These are phyloP conservation scores for Moesziomyces globuligerus DNA, from an alignment of 1,284 basidiomycete species.

Conservation along the genomic window DNA sequence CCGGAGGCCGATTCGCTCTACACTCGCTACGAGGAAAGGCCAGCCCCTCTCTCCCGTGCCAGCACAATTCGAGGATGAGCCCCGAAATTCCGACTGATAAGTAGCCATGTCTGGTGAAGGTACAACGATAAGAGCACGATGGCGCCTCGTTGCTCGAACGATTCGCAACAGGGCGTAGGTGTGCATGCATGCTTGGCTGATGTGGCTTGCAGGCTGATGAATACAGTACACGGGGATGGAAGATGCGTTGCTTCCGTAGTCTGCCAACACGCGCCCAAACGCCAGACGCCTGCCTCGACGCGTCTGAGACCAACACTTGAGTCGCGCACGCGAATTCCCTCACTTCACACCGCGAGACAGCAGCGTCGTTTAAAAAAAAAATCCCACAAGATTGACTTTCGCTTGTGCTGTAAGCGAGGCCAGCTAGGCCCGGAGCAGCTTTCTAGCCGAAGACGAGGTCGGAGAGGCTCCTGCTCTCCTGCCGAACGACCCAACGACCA, in stretches of 20 bases:
- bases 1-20: not conserved
- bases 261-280: too few relatives aligned
- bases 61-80: too few relatives aligned
- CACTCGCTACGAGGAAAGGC: too few relatives aligned
- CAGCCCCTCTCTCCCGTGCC: too few relatives aligned
- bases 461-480: not conserved
- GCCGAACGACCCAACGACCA: too few relatives aligned
- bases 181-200: not conserved
- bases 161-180: not conserved
- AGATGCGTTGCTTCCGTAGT: too few relatives aligned
- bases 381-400: not conserved
- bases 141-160: not conserved
- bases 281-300: not conserved
- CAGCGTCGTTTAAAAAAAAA: not conserved
- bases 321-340: not conserved
- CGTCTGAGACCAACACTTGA: not conserved
- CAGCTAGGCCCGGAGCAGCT: slow-evolving; percentile 6
- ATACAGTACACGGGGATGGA: too few relatives aligned
- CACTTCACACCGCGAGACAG: not conserved
- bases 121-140: not conserved
- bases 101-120: too few relatives aligned
- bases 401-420: slow-evolving; percentile 2
- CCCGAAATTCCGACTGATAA: too few relatives aligned
- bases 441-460: not conserved
- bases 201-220: not conserved